Percentiles rank a stretch among this genome's conserved stretches.
phyloP scores from a whole-genome alignment of 257 asterid genomes.

The Scutellaria baicalensis region DNA sequence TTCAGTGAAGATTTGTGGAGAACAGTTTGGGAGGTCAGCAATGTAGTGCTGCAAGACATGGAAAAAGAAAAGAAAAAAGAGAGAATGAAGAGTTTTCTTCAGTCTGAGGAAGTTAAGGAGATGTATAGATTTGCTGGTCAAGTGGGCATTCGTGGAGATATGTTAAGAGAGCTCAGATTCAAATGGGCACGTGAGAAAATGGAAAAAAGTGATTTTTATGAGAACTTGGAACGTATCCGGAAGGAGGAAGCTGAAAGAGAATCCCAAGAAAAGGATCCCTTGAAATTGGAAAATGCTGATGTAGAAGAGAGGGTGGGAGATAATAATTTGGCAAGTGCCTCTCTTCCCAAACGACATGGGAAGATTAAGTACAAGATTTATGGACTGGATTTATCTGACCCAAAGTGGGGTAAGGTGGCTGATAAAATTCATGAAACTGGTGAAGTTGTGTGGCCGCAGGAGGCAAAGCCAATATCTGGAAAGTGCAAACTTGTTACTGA shows the following conservation, averaged over 20 bases:
- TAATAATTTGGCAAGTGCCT: constrained; percentile 14
- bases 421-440: constrained; percentile 69
- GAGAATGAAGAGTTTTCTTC: constrained; percentile 77
- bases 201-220: constrained; percentile 76
- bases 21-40: constrained; percentile 81
- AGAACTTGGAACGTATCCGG: constrained; percentile 37
- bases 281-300: background rate
- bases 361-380: constrained; percentile 78
- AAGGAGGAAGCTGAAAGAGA: constrained; percentile 21
- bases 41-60: constrained; percentile 69
- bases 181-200: constrained; percentile 93
- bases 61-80: constrained; percentile 79
- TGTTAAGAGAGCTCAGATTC: constrained; percentile 88
- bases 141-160: constrained; percentile 85
- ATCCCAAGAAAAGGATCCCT: background rate
- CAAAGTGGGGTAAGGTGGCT: constrained; percentile 82
- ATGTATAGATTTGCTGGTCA: constrained; percentile 88
- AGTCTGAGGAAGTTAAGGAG: constrained; percentile 84
- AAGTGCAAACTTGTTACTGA: constrained; percentile 67
- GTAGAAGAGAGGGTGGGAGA: constrained; percentile 15
- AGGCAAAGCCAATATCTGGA: constrained; percentile 61
- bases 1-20: constrained; percentile 83
- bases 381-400: constrained; percentile 80
- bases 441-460: constrained; percentile 57
- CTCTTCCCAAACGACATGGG: constrained; percentile 90